phyloP scores from a whole-genome alignment of 2,329 filamentous ascomycete species.

The Amylocarpus encephaloides region DNA sequence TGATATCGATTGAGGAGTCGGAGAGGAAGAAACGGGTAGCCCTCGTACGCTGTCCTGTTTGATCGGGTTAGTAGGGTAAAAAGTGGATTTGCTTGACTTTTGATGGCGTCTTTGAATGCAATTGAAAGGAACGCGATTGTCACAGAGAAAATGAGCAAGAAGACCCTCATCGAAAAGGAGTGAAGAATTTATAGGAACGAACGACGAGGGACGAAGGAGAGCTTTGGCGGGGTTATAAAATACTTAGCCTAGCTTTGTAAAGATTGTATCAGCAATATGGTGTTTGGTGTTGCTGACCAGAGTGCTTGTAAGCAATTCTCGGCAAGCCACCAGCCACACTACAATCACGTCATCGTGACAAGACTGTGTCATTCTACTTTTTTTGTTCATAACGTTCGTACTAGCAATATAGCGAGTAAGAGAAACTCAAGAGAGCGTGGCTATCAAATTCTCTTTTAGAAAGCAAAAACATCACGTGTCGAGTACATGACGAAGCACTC shows the following conservation, averaged over 20 bases:
- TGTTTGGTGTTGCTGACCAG: neutral
- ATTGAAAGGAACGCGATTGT: constrained; percentile 25
- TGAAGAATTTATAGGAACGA: constrained; percentile 16
- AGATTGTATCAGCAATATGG: neutral
- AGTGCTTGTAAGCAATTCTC: neutral
- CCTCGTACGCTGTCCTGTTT: constrained; percentile 14
- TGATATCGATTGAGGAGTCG: constrained; percentile 14
- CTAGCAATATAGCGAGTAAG: too few relatives aligned
- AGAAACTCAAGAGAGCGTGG: too few relatives aligned
- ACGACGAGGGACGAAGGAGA: constrained; percentile 16
- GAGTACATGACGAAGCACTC: too few relatives aligned
- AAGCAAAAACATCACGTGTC: too few relatives aligned
- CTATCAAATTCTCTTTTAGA: too few relatives aligned
- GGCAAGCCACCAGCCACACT: neutral
- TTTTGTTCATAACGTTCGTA: too few relatives aligned
- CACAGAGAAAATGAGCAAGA: constrained; percentile 24
- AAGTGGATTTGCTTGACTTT: constrained; percentile 14
- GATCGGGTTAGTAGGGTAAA: constrained; percentile 13
- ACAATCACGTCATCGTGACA: neutral
- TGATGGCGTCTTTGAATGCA: constrained; percentile 23
- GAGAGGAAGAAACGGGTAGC: constrained; percentile 18
- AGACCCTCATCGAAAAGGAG: constrained; percentile 24
- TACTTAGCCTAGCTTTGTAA: too few relatives aligned
- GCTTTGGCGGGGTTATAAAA: too few relatives aligned
- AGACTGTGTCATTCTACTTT: too few relatives aligned